A percentile compares a stretch with the other conserved stretches of the same genome.
Conservation (phyloP, 805 yeast species). For the Diddensiella transvaalensis region DNA sequence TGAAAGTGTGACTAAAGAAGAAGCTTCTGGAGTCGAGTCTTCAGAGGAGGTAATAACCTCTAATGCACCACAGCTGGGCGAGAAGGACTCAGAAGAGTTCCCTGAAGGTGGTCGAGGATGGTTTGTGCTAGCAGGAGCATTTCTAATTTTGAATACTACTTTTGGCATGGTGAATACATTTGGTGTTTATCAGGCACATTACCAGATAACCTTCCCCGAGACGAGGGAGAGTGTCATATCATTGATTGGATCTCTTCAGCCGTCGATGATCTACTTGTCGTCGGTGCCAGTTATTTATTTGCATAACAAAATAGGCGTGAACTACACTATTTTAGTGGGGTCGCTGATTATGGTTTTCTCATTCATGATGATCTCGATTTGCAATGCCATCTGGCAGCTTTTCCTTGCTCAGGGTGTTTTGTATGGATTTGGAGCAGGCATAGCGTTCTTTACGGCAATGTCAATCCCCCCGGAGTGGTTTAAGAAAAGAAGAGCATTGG, state of each 20-base stretch:
- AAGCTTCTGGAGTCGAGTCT: background rate
- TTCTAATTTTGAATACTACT: constrained; percentile 45
- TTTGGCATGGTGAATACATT: constrained; percentile 59
- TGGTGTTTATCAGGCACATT: constrained; percentile 56
- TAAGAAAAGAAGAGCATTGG: constrained; percentile 41
- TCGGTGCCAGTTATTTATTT: constrained; percentile 38
- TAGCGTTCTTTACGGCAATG: constrained; percentile 43
- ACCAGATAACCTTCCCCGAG: constrained; percentile 40
- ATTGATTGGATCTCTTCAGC: constrained; percentile 52
- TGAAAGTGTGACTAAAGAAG: background rate
- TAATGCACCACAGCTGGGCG: constrained; percentile 15
- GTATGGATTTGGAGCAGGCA: constrained; percentile 46
- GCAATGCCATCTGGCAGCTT: constrained; percentile 48
- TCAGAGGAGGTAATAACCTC: background rate
- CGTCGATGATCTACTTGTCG: constrained; percentile 41
- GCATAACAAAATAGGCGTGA: constrained; percentile 43
- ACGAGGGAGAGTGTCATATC: constrained; percentile 47
- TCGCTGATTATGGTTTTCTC: constrained; percentile 43
- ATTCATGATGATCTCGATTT: constrained; percentile 45
- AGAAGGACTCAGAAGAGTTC: constrained; percentile 30
- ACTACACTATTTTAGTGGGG: constrained; percentile 40
- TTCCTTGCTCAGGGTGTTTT: constrained; percentile 51
- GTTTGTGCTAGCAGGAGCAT: constrained; percentile 48
- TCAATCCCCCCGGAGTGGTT: constrained; percentile 50
- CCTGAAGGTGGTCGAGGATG: constrained; percentile 52